Evolutionary conservation across 176 grass and related monocot species (phyloP).

Genomic region (Thinopyrum elongatum): DNA sequence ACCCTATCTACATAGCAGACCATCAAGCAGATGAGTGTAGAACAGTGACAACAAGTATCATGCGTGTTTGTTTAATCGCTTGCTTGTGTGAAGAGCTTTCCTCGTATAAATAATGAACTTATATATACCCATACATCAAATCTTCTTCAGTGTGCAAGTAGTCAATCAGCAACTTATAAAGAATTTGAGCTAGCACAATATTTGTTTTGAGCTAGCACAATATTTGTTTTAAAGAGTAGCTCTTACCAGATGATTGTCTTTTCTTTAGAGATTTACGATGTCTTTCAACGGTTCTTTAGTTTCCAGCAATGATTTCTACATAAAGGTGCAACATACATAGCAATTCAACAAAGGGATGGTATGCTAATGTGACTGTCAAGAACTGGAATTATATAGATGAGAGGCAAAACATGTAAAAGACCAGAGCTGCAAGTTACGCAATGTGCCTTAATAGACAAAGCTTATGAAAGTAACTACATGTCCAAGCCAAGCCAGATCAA

Average conservation of each 20-base stretch:
- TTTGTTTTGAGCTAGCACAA: background rate
- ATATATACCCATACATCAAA: background rate
- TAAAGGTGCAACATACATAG: constrained; percentile 36
- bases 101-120: constrained; percentile 14
- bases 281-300: constrained; percentile 91
- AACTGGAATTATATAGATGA: constrained; percentile 22
- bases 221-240: background rate
- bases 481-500: background rate
- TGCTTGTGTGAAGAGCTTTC: background rate
- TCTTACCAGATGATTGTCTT: constrained; percentile 73
- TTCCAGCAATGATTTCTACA: constrained; percentile 95
- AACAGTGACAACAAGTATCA: background rate
- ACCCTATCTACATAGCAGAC: constrained; percentile 65
- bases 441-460: constrained; percentile 25
- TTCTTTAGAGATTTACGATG: constrained; percentile 97
- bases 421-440: background rate
- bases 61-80: background rate
- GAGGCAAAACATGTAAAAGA: constrained; percentile 30
- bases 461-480: background rate
- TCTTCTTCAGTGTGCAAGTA: background rate
- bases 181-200: background rate
- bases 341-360: constrained; percentile 32
- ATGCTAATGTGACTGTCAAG: background rate
- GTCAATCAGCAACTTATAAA: constrained; percentile 6
- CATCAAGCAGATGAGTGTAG: constrained; percentile 6